A percentile compares a stretch with the other conserved stretches of the same genome.
phyloP scores from a whole-genome alignment of 495 filamentous ascomycete genomes.

The Podospora anserina region DNA sequence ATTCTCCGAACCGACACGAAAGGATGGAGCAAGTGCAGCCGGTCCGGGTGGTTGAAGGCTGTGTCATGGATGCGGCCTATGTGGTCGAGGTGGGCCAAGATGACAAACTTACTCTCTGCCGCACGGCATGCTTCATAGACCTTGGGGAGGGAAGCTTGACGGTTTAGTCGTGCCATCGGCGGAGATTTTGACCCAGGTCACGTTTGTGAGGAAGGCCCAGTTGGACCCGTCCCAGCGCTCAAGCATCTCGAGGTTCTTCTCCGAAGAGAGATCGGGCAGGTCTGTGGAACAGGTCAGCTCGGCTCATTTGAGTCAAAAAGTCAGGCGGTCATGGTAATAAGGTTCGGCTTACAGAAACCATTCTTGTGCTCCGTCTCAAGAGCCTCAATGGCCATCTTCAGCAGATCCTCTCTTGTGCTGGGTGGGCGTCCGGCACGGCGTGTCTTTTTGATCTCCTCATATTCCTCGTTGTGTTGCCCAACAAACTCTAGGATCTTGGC shows the following conservation, averaged over 20 bases:
- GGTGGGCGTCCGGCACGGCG: constrained; percentile 80
- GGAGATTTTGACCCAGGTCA: constrained; percentile 58
- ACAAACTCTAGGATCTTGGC: constrained; percentile 67
- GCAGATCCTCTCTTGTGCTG: constrained; percentile 68
- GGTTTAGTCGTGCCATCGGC: constrained; percentile 53
- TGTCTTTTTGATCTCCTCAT: constrained; percentile 66
- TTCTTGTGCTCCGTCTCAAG: constrained; percentile 79
- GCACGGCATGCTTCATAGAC: constrained; percentile 19
- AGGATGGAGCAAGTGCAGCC: constrained; percentile 9
- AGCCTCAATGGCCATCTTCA: constrained; percentile 63
- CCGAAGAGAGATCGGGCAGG: constrained; percentile 48
- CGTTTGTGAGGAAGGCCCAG: constrained; percentile 53
- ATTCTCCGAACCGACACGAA: background rate
- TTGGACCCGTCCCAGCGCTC: constrained; percentile 48
- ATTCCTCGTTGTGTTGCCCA: constrained; percentile 72
- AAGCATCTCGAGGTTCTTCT: constrained; percentile 44
- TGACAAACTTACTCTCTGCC: constrained; percentile 1
- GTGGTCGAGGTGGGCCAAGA: background rate
- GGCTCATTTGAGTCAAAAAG: background rate
- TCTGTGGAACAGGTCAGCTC: constrained; percentile 36
- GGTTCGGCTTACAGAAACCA: constrained; percentile 63
- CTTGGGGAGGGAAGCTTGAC: constrained; percentile 64
- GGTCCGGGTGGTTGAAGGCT: background rate
- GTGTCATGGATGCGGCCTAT: constrained; percentile 3
- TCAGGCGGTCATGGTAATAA: background rate